phyloP scores from a whole-genome alignment of 805 yeast genomes.

The Kuraishia hungarica region DNA sequence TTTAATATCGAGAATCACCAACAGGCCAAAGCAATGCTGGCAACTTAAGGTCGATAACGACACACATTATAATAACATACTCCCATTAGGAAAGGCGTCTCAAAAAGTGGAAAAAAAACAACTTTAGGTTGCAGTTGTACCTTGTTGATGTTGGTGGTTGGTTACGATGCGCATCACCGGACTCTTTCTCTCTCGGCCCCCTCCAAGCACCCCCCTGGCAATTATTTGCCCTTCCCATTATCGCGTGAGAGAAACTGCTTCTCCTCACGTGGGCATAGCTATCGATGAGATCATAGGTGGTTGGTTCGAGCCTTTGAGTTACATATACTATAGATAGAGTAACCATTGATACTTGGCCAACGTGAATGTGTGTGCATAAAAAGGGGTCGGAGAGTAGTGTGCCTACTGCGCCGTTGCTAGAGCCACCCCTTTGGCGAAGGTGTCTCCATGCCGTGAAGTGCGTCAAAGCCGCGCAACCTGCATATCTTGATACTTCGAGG shows the following conservation, averaged over 20 bases:
- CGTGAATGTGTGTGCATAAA: background rate
- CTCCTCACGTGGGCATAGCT: background rate
- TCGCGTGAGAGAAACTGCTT: background rate
- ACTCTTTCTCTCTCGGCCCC: no score
- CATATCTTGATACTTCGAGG: background rate
- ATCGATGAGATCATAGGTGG: background rate
- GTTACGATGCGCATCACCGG: no score
- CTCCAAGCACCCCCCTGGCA: no score
- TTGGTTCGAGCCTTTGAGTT: background rate
- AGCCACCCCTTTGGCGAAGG: background rate
- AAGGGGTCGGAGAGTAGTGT: background rate
- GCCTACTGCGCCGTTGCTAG: background rate
- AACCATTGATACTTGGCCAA: background rate
- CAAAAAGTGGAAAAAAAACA: no score
- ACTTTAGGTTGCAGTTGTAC: no score
- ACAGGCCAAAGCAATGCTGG: no score
- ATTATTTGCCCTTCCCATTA: no score
- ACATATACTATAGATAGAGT: background rate
- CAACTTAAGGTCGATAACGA: no score
- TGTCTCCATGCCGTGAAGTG: background rate
- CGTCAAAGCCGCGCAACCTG: background rate
- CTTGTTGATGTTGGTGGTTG: no score
- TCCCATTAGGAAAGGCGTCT: no score
- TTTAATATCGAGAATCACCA: no score
- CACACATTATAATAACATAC: no score